Percentiles rank a stretch among this genome's conserved stretches.
These are phyloP conservation scores for Kluyveromyces sp. DNA, from an alignment of 1,139 yeast genomes.

Conservation along the genomic window DNA sequence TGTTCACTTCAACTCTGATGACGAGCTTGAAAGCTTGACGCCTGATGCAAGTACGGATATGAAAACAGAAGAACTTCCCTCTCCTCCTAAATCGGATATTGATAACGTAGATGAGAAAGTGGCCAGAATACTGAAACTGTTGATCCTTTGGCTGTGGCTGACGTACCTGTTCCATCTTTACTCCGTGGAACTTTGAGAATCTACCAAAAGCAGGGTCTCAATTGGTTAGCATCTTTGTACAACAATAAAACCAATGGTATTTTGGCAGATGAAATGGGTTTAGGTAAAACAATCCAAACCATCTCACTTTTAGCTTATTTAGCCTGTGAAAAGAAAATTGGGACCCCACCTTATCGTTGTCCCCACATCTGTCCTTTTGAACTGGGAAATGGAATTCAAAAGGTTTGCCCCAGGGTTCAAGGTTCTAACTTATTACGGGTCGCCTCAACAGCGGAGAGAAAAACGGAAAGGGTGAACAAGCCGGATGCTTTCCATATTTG, in stretches of 20 bases:
- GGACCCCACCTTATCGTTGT: constrained; percentile 97
- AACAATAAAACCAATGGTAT: constrained; percentile 93
- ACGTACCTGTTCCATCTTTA: constrained; percentile 66
- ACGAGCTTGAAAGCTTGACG: constrained; percentile 30
- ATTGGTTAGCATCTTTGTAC: constrained; percentile 93
- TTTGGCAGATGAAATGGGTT: constrained; percentile 97
- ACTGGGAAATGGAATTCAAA: constrained; percentile 99
- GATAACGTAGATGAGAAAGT: not conserved
- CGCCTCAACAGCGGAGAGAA: constrained; percentile 95
- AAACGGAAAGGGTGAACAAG: constrained; percentile 94
- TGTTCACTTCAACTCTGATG: constrained; percentile 17
- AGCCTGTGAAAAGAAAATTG: constrained; percentile 89
- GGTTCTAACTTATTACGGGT: constrained; percentile 90
- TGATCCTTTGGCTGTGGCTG: constrained; percentile 45
- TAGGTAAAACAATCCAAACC: constrained; percentile 96
- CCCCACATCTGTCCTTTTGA: constrained; percentile 96
- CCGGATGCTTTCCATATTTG: constrained; percentile 96
- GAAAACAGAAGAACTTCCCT: constrained; percentile 4
- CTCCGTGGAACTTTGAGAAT: constrained; percentile 78
- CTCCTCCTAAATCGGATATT: constrained; percentile 15
- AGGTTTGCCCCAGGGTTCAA: constrained; percentile 98
- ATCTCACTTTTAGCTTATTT: constrained; percentile 78
- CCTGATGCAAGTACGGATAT: constrained; percentile 17
- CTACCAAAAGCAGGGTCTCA: constrained; percentile 92
- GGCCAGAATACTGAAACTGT: constrained; percentile 12